These are phyloP conservation scores for Astrothelium macrocarpum DNA, from an alignment of 495 filamentous ascomycete species.

Conservation along the genomic window DNA sequence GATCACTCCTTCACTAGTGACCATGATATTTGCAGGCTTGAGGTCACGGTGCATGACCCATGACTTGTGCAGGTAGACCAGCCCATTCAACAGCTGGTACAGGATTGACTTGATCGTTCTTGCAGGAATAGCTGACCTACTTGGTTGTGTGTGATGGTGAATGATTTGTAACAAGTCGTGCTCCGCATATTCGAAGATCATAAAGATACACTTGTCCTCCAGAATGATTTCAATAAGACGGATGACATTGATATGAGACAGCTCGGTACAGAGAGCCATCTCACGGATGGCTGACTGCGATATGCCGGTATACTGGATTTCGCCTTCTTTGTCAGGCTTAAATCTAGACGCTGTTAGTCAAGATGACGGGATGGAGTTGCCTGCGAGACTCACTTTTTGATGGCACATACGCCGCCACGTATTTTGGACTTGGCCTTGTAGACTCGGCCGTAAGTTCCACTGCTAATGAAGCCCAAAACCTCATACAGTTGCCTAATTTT, in stretches of 20 bases:
- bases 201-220: slow-evolving; percentile 98
- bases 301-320: slow-evolving; percentile 92
- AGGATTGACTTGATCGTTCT: slow-evolving; percentile 82
- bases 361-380: background rate
- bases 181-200: slow-evolving; percentile 99
- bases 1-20: slow-evolving; percentile 79
- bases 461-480: slow-evolving; percentile 95
- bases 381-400: slow-evolving; percentile 62
- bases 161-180: slow-evolving; percentile 97
- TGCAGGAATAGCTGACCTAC: slow-evolving; percentile 78
- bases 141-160: slow-evolving; percentile 87
- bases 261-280: slow-evolving; percentile 96
- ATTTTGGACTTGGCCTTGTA: slow-evolving; percentile 86
- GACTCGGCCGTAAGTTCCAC: slow-evolving; percentile 96
- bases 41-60: slow-evolving; percentile 97
- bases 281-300: slow-evolving; percentile 95
- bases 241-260: slow-evolving; percentile 84
- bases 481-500: slow-evolving; percentile 85
- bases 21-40: slow-evolving; percentile 98
- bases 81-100: slow-evolving; percentile 87
- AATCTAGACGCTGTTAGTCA: slow-evolving; percentile 46
- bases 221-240: slow-evolving; percentile 90
- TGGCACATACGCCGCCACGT: slow-evolving; percentile 70
- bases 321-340: slow-evolving; percentile 98
- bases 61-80: slow-evolving; percentile 89